A percentile compares a stretch with the other conserved stretches of the same genome.
phyloP scores from a whole-genome alignment of 176 grass and related monocot genomes.

The Luzula sylvatica region DNA sequence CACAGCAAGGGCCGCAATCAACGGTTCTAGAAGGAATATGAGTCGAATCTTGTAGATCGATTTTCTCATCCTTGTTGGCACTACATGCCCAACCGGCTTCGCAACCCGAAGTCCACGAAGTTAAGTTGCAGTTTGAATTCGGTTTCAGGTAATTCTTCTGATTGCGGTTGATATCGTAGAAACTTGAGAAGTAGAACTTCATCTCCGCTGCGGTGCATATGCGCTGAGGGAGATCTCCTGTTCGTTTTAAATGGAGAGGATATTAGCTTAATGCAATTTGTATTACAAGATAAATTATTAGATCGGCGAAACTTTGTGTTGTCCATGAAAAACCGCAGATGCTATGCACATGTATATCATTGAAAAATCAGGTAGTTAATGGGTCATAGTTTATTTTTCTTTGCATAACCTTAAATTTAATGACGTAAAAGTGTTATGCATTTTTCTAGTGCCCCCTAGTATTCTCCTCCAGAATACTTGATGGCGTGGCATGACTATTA shows the following conservation, averaged over 20 bases:
- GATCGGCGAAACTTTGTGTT: too few species aligned
- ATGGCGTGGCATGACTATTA: too few species aligned
- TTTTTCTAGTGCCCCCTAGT: too few species aligned
- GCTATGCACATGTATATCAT: too few species aligned
- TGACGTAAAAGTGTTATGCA: too few species aligned
- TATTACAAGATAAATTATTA: too few species aligned
- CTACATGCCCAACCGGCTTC: conserved; percentile 78
- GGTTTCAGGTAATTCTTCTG: conserved; percentile 67
- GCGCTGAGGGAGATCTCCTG: conserved; percentile 64
- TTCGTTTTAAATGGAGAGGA: conserved; percentile 6
- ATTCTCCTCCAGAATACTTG: too few species aligned
- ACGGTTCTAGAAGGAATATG: conserved; percentile 37
- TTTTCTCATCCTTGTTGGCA: conserved; percentile 17
- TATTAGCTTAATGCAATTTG: not conserved
- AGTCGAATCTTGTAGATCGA: conserved; percentile 39
- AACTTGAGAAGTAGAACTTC: conserved; percentile 81
- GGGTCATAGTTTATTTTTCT: too few species aligned
- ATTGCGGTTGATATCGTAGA: conserved; percentile 34
- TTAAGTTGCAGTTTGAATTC: conserved; percentile 90
- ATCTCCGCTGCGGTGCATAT: conserved; percentile 78
- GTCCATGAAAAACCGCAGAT: too few species aligned
- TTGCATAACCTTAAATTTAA: too few species aligned
- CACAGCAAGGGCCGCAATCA: conserved; percentile 52
- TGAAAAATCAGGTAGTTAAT: too few species aligned
- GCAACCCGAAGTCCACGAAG: conserved; percentile 70